Conservation (phyloP, 192 early-diverging fungal species). For the Coemansia sp. region DNA sequence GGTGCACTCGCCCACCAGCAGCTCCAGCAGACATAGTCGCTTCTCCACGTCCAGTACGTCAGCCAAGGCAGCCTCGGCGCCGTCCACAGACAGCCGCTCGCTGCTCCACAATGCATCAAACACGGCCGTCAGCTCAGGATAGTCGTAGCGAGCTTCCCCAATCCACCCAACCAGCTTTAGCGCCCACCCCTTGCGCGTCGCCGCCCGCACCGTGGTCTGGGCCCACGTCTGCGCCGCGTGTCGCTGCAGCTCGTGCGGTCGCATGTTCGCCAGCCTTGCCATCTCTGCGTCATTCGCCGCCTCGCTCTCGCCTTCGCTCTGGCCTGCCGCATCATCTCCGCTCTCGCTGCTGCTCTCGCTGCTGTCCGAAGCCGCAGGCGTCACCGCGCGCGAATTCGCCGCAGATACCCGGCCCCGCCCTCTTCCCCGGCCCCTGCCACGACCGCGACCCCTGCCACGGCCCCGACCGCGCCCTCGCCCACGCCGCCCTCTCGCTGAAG, state of each 20-base stretch:
- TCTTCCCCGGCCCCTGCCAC: neutral
- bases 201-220: neutral
- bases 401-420: conserved; percentile 6
- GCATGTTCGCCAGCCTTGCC: neutral
- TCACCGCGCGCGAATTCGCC: conserved; percentile 7
- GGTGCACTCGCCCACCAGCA: conserved; percentile 56
- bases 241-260: conserved; percentile 21
- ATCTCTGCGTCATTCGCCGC: neutral
- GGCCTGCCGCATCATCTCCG: neutral
- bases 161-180: conserved; percentile 36
- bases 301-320: neutral
- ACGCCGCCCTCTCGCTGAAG: neutral
- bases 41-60: conserved; percentile 18
- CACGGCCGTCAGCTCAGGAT: conserved; percentile 23
- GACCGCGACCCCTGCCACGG: neutral
- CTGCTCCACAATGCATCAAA: conserved; percentile 27
- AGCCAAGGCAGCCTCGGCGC: conserved; percentile 7
- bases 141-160: conserved; percentile 25
- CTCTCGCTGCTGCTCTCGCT: neutral
- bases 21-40: conserved; percentile 62
- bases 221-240: conserved; percentile 31
- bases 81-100: conserved; percentile 3
- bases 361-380: conserved; percentile 1
- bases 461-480: neutral
- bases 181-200: conserved; percentile 16